These are phyloP conservation scores for Hanseniaspora valbyensis DNA, from an alignment of 805 yeast species.

Conservation along the genomic window DNA sequence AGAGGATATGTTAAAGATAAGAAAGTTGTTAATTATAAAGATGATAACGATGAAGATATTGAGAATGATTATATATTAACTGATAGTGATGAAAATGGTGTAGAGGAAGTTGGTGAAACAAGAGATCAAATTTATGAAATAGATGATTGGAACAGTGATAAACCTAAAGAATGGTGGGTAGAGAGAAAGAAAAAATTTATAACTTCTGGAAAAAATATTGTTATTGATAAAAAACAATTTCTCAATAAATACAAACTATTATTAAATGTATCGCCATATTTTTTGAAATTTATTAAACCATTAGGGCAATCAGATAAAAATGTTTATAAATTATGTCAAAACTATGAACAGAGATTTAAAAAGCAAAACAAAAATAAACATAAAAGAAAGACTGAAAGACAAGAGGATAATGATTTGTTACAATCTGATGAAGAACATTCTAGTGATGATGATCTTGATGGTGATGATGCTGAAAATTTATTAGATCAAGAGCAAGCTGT, in stretches of 20 bases:
- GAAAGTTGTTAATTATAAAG: conserved; percentile 5
- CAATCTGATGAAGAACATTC: neutral
- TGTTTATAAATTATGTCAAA: conserved; percentile 7
- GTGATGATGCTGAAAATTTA: conserved; percentile 46
- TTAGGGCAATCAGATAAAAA: conserved; percentile 14
- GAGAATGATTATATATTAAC: conserved; percentile 13
- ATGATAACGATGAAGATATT: conserved; percentile 7
- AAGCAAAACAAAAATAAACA: neutral
- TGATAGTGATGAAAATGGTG: neutral
- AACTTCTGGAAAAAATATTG: conserved; percentile 13
- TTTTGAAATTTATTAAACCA: conserved; percentile 6
- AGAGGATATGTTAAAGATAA: neutral
- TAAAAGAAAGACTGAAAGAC: conserved; percentile 75
- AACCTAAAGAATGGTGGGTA: conserved; percentile 12
- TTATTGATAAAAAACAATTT: conserved; percentile 14
- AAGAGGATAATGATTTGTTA: conserved; percentile 49
- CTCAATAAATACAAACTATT: conserved; percentile 16
- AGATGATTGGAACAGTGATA: conserved; percentile 15
- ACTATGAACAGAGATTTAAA: conserved; percentile 4
- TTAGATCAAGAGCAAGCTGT: conserved; percentile 53
- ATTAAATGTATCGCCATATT: conserved; percentile 15
- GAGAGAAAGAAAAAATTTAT: conserved; percentile 4
- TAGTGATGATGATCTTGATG: conserved; percentile 79
- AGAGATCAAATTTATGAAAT: conserved; percentile 2
- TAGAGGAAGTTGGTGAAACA: neutral